A percentile compares a stretch with the other conserved stretches of the same genome.
phyloP scores from a whole-genome alignment of 2,329 filamentous ascomycete species.

The Ceratocystis smalleyi region DNA sequence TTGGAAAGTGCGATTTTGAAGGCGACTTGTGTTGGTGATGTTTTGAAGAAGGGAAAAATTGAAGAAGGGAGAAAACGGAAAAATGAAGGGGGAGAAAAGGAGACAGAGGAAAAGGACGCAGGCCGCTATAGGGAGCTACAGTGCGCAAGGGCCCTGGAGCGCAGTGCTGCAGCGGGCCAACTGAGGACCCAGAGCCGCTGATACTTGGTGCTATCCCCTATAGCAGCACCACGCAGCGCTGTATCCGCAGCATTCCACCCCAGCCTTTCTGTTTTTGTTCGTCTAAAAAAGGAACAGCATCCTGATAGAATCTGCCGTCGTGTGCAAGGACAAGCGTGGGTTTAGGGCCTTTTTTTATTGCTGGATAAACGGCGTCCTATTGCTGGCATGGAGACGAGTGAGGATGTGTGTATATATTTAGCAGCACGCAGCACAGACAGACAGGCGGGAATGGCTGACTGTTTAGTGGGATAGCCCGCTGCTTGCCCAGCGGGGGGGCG shows the following conservation, averaged over 20 bases:
- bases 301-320: no score
- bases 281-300: not conserved
- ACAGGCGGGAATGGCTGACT: no score
- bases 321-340: no score
- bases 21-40: not conserved
- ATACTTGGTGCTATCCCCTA: no score
- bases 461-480: no score
- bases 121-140: not conserved
- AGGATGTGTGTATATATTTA: no score
- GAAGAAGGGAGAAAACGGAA: not conserved
- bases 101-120: not conserved
- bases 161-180: not conserved
- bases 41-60: not conserved
- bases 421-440: no score
- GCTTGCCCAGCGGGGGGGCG: not conserved
- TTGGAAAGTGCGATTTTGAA: not conserved
- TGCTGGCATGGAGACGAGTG: not conserved
- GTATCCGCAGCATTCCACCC: no score
- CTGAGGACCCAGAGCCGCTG: not conserved
- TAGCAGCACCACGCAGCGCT: no score
- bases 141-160: not conserved
- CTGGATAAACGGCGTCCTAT: not conserved
- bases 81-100: not conserved
- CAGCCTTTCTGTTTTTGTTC: not conserved
- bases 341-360: not conserved